A percentile compares a stretch with the other conserved stretches of the same genome.
Evolutionary conservation across 495 filamentous ascomycete genomes (phyloP).

Genomic region (Rhizodiscina lignyota): DNA sequence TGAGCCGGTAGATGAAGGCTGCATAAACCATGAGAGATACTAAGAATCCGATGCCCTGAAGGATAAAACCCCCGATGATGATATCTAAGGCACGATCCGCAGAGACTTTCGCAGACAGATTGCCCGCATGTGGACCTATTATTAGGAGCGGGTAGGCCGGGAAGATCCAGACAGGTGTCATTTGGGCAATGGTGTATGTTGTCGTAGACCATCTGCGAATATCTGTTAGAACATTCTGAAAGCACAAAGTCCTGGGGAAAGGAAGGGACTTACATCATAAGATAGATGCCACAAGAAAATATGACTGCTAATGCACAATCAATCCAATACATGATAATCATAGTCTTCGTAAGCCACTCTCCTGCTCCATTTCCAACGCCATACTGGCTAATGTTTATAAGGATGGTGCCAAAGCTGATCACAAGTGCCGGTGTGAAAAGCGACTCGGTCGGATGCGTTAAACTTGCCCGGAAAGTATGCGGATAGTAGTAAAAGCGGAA

Average conservation of each 20-base stretch:
- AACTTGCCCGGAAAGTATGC: conserved; percentile 52
- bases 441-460: conserved; percentile 63
- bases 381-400: conserved; percentile 70
- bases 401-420: conserved; percentile 54
- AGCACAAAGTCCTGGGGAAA: too few species aligned
- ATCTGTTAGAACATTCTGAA: too few species aligned
- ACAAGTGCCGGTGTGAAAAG: conserved; percentile 64
- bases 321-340: conserved; percentile 57
- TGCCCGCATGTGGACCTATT: conserved; percentile 55
- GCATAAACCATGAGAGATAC: conserved; percentile 76
- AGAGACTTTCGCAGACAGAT: conserved; percentile 35
- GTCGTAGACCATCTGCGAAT: conserved; percentile 45
- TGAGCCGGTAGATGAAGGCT: conserved; percentile 73
- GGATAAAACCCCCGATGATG: conserved; percentile 51
- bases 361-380: conserved; percentile 44
- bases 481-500: conserved; percentile 55
- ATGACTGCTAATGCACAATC: conserved; percentile 47
- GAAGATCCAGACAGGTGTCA: conserved; percentile 90
- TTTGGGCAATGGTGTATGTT: conserved; percentile 66
- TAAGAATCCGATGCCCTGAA: conserved; percentile 73
- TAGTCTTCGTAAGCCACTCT: conserved; percentile 45
- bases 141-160: conserved; percentile 77
- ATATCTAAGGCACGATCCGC: conserved; percentile 35
- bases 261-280: conserved; percentile 36
- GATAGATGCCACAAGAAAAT: conserved; percentile 52